Percentiles rank a stretch among this genome's conserved stretches.
Conservation (phyloP, 805 yeast species). For the Myxozyma monticola region DNA sequence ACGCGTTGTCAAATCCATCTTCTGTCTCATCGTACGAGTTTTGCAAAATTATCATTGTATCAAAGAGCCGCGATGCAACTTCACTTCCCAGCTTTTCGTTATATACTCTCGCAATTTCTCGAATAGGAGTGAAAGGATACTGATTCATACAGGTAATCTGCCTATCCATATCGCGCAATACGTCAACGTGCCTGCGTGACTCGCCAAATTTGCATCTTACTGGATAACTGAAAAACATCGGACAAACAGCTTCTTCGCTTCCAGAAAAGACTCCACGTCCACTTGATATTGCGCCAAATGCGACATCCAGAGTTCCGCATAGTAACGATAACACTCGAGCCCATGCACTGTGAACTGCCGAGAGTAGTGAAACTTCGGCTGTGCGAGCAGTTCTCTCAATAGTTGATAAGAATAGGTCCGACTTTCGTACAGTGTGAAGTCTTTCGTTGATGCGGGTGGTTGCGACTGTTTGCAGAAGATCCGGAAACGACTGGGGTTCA, state of each 20-base stretch:
- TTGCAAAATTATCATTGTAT: constrained; percentile 25
- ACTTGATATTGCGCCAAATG: constrained; percentile 30
- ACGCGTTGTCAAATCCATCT: constrained; percentile 9
- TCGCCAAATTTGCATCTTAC: constrained; percentile 9
- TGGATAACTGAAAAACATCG: constrained; percentile 25
- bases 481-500: constrained; percentile 16
- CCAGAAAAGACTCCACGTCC: constrained; percentile 28
- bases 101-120: constrained; percentile 4
- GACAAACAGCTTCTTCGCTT: constrained; percentile 21
- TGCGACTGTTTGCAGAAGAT: neutral
- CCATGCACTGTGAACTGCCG: constrained; percentile 30
- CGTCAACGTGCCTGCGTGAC: neutral
- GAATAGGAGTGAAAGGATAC: constrained; percentile 24
- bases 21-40: neutral
- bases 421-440: neutral
- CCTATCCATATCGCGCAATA: constrained; percentile 3
- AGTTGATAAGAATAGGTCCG: neutral
- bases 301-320: constrained; percentile 24
- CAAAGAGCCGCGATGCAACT: constrained; percentile 9
- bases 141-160: neutral
- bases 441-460: neutral
- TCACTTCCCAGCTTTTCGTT: neutral
- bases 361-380: neutral
- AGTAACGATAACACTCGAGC: constrained; percentile 16
- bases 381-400: neutral